Conservation (phyloP, 2,329 filamentous ascomycete genomes). For the Sporothrix luriei region DNA sequence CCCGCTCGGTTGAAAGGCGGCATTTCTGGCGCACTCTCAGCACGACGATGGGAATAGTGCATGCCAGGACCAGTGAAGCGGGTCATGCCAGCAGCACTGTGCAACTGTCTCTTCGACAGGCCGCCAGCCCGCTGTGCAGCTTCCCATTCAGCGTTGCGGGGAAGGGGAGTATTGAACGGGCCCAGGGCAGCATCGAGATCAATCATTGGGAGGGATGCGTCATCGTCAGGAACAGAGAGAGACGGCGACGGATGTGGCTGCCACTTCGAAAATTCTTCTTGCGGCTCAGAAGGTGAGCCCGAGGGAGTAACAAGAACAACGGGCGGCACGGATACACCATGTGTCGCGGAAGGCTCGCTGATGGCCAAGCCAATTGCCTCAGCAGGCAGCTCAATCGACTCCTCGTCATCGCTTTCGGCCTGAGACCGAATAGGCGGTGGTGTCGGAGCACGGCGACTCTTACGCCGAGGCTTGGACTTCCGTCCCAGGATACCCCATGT, state of each 20-base stretch:
- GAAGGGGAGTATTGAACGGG: conserved; percentile 81
- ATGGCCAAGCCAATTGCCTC: conserved; percentile 40
- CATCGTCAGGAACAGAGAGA: conserved; percentile 54
- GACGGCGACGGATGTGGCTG: conserved; percentile 44
- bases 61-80: conserved; percentile 69
- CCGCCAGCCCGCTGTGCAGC: conserved; percentile 63
- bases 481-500: conserved; percentile 67
- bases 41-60: conserved; percentile 73
- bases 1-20: conserved; percentile 70
- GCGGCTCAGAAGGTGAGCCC: conserved; percentile 39
- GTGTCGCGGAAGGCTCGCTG: conserved; percentile 27
- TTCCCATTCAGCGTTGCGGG: conserved; percentile 66
- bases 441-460: conserved; percentile 51
- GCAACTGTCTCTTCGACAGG: conserved; percentile 67
- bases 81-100: conserved; percentile 73
- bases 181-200: conserved; percentile 92
- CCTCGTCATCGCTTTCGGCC: conserved; percentile 40
- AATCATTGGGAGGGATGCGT: conserved; percentile 77
- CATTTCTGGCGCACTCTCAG: conserved; percentile 79
- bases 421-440: conserved; percentile 47
- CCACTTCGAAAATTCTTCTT: conserved; percentile 39
- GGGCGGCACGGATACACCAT: conserved; percentile 38
- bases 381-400: conserved; percentile 36
- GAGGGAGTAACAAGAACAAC: conserved; percentile 50
- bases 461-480: conserved; percentile 58